Percentiles rank a stretch among this genome's conserved stretches.
These are phyloP conservation scores for Cyclocybe aegerita DNA, from an alignment of 768 basidiomycete genomes.

Conservation along the genomic window DNA sequence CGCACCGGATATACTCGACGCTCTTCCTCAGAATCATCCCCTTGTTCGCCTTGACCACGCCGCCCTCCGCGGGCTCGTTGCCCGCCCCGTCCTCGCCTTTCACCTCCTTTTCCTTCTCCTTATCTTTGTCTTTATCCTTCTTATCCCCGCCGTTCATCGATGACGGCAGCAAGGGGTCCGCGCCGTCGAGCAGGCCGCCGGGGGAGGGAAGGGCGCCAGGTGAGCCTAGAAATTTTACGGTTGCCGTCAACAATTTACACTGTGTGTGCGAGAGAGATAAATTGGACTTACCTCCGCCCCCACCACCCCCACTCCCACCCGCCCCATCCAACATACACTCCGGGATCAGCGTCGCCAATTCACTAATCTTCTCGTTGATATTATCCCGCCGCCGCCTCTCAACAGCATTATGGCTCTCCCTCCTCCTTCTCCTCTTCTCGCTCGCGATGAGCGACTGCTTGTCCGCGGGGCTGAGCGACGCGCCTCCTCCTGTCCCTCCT, in stretches of 20 bases:
- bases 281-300: conserved; percentile 15
- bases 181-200: conserved; percentile 10
- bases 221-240: conserved; percentile 2
- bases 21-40: conserved; percentile 90
- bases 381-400: conserved; percentile 86
- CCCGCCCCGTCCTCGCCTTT: neutral
- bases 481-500: too few relatives aligned
- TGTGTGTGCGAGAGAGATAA: neutral
- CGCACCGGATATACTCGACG: conserved; percentile 64
- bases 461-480: conserved; percentile 17
- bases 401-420: conserved; percentile 92
- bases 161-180: conserved; percentile 12
- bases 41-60: conserved; percentile 86
- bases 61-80: conserved; percentile 24
- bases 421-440: conserved; percentile 77
- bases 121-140: too few relatives aligned
- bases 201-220: conserved; percentile 10
- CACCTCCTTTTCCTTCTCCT: too few relatives aligned
- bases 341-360: conserved; percentile 86
- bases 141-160: neutral
- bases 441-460: conserved; percentile 65
- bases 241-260: neutral
- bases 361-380: conserved; percentile 94
- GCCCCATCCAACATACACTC: conserved; percentile 71
- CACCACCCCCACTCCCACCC: conserved; percentile 4